phyloP scores from a whole-genome alignment of 2,329 filamentous ascomycete species.

The Sclerotinia sclerotiorum region DNA sequence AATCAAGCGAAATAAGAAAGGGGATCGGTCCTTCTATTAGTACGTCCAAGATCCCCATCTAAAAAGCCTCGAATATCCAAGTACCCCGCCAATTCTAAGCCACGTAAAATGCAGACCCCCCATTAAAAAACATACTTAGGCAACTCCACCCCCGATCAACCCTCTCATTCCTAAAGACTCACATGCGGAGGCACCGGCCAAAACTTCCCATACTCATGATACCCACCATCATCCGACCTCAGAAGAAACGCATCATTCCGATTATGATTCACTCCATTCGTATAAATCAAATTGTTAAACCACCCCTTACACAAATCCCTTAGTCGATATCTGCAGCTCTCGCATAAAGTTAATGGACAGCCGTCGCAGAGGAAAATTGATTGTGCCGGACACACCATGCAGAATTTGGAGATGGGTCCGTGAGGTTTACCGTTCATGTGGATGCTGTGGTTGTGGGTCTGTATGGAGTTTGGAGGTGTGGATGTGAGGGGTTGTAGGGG shows the following conservation, averaged over 20 bases:
- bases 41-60: background rate
- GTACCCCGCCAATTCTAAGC: too few species aligned
- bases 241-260: constrained; percentile 13
- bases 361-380: constrained; percentile 3
- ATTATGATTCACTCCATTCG: background rate
- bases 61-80: background rate
- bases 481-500: background rate
- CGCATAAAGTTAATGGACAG: constrained; percentile 10
- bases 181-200: background rate
- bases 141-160: background rate
- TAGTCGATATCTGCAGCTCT: background rate
- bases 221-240: constrained; percentile 5
- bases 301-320: background rate
- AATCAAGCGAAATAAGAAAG: background rate
- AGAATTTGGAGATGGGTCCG: constrained; percentile 3
- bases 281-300: constrained; percentile 9
- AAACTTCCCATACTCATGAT: constrained; percentile 8
- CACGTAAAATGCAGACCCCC: background rate
- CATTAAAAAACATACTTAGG: background rate
- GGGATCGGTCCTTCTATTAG: background rate
- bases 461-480: background rate
- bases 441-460: background rate
- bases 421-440: background rate
- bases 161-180: background rate
- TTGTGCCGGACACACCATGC: background rate